Conservation (phyloP, 2,329 filamentous ascomycete genomes). For the Monosporascus sp. region DNA sequence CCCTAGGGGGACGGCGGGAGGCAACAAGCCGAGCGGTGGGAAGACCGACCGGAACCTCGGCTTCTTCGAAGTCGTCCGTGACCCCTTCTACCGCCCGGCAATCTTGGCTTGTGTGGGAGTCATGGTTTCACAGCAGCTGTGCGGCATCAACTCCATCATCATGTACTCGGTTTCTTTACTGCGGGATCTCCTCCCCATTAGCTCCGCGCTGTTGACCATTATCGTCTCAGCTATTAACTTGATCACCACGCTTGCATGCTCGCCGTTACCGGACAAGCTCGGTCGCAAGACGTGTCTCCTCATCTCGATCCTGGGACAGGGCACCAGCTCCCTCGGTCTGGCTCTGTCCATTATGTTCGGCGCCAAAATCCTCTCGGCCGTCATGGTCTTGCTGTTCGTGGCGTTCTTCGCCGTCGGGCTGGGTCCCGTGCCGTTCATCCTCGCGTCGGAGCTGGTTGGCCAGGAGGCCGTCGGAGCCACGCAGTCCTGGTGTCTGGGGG, state of each 20-base stretch:
- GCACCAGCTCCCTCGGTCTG: conserved; percentile 68
- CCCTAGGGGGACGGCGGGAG: conserved; percentile 16
- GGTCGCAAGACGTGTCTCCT: conserved; percentile 84
- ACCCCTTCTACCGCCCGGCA: conserved; percentile 65
- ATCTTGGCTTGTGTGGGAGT: conserved; percentile 82
- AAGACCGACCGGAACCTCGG: conserved; percentile 42
- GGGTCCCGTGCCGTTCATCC: conserved; percentile 90
- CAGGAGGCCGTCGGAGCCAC: conserved; percentile 87
- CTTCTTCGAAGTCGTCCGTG: conserved; percentile 60
- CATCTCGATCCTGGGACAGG: conserved; percentile 79
- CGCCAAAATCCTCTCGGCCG: conserved; percentile 69
- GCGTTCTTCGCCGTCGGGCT: conserved; percentile 85
- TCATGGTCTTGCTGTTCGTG: conserved; percentile 82
- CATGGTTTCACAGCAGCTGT: conserved; percentile 90
- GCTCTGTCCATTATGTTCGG: conserved; percentile 74
- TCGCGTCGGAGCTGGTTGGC: conserved; percentile 85
- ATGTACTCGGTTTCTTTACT: conserved; percentile 97
- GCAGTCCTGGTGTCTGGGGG: conserved; percentile 80
- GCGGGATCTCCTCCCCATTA: conserved; percentile 72
- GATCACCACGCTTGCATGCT: conserved; percentile 72
- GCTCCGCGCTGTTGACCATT: conserved; percentile 79
- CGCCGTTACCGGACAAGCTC: conserved; percentile 80
- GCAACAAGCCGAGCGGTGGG: conserved; percentile 17
- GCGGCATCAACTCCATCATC: conserved; percentile 93
- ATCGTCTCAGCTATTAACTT: conserved; percentile 84